Evolutionary conservation across 768 basidiomycete species (phyloP), one percentile per base, ranked within the genome.

Genomic region (Asterophora parasitica): DNA sequence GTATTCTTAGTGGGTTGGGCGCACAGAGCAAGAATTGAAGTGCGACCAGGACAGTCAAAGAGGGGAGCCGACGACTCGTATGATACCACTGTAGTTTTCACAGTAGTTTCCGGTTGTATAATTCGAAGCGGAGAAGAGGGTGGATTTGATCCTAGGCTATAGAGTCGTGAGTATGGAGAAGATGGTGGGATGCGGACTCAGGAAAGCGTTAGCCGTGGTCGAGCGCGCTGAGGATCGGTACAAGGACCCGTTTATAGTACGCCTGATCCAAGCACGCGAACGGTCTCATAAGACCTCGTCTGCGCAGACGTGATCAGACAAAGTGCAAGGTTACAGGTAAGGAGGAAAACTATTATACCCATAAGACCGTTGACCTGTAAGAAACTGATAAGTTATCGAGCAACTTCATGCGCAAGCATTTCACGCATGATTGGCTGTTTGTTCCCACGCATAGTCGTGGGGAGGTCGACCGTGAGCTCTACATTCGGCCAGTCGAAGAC

Each of bases 1-100:
- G 69, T 23, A 23, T 23, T 3, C 23, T 6, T 23, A 23, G 23
- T 23, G 23, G 23, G 10, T 58, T 68, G 34, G 61, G 63, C 3
- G 26, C 13, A 10, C 39, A 4, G 13, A 9, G 43, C n/a, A n/a
- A n/a, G 39, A 31, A 41, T 3, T 31, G 30, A 31, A 12, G 30
- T 31, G 30, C n/a, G 12, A n/a, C n/a, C n/a, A n/a, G n/a, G n/a
- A n/a, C n/a, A n/a, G n/a, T n/a, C 9, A 10, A 10, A 12, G 30
- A 31, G 8, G n/a, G n/a, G n/a, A n/a, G n/a, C n/a, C n/a, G n/a
- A n/a, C 9, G 30, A 31, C 3, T 31, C 2, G 3, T 31, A 31
- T 31, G 8, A 12, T 31, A 31, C 30, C 9, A n/a, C n/a, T 31
- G 30, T 10, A 12, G 9, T 31, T 31, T 31, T 2, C 30, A 9